Evolutionary conservation across 2,329 filamentous ascomycete species (phyloP), one percentile per base, ranked within the genome.

Genomic region (Epicoccum sorghinum): DNA sequence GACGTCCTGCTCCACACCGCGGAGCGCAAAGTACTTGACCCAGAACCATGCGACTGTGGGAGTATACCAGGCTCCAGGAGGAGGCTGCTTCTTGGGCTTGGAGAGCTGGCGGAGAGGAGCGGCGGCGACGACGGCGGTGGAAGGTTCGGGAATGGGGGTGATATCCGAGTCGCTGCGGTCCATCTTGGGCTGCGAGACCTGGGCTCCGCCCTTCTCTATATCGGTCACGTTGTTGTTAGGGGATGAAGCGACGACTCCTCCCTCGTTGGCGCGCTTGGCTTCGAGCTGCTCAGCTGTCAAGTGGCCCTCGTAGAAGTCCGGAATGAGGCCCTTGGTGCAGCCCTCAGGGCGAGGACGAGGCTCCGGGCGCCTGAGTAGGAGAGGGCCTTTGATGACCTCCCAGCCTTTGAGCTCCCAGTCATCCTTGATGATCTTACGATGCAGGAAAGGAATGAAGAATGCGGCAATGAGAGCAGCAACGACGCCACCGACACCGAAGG

Each of bases 391-490:
- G 55, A 79, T 61, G 51, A 86, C 75, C 56, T 86, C 78, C 68
- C 78, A 86, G 70, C 78, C 72, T 58, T 80, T 80, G 55, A 89
- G 74, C 64, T 83, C 73, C 82, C 84, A 82, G 74, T 89, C 85
- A 59, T 87, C 79, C 72, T 80, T 74, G 71, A 88, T 73, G 61
- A 89, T 77, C 39, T 82, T 77, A 51, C 82, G 79, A 69, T 86
- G 81, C 53, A 87, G 66, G 76, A 81, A 87, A 3, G 85, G 84
- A 14, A 86, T 77, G 55, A 87, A 79, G 71, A 85, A 85, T 55
- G 82, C 52, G 49, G 67, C 68, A 54, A 83, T 71, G 10, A 87
- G 63, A 4, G 81, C 59, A n/a, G 74, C 79, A 52, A 80, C 82
- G 24, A 58, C 82, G 18, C 75, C 78, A 54, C 82, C 82, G 22